Base-by-base conservation (phyloP, 148 eudicot genomes). In the Fagopyrum esculentum region DNA sequence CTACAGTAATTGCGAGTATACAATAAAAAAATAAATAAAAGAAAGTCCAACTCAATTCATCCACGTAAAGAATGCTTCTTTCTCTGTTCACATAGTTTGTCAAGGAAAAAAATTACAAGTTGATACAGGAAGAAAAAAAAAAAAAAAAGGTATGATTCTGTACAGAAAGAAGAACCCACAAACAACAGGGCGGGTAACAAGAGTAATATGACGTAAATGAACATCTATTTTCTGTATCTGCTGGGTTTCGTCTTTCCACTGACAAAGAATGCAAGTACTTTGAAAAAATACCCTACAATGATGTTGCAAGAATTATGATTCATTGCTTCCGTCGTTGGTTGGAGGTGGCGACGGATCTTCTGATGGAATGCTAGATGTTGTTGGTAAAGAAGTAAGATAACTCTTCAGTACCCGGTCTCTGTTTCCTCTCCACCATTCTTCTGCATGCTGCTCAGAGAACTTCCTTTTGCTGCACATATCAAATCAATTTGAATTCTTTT, bases 371-470 rank as follows among this genome's bases (percentile, higher is more conserved):
- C 15, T 9, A 40, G 71, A 35, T 35, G 47, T 77, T 48, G 54
- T 70, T 52, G 77, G 82, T 43, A 81, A 61, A 66, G 19, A 13
- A 40, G 74, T 82, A 63, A 69, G 77, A 70, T 87, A 94, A 72
- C 73, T 87, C 35, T 48, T 83, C 49, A 86, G 68, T n/a, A 94
- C 79, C 45, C 89, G 78, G 16, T 86, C 91, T 80, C 85, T 86
- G 79, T 91, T 91, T 79, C 70, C 84, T 70, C 66, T 88, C 98
- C 96, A 94, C 97, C 98, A 94, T 79, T 84, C 97, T 74, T 87
- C 92, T 26, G 98, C 98, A 73, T 89, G 87, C 10, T 87, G 82
- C 74, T 80, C 89, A 0, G 77, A 74, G 76, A 86, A 94, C 78
- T 83, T 88, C 80, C 87, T 49, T 82, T 94, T 91, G 83, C 97